Base-by-base conservation (phyloP, 352 stramenopile species). In the Phytophthora palmivora region DNA sequence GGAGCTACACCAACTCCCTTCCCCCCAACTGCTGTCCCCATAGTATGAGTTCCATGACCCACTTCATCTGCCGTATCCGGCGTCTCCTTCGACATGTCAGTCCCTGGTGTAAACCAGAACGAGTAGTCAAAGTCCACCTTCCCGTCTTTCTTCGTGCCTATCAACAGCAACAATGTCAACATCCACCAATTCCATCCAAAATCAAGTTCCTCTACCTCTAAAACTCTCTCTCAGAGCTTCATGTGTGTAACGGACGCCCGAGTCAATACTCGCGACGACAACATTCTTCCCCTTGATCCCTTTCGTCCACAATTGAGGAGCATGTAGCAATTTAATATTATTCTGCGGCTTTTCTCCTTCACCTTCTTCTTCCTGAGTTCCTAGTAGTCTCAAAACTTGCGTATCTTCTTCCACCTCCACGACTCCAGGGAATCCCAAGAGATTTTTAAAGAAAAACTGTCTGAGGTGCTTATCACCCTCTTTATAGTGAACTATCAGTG, bases 181-280 rank as follows among this genome's bases (percentile, higher is more conserved):
- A 8, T 16, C 15, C 10, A 30, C 14, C 7, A 12, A 8, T n/a
- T n/a, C 21, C 43, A 52, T 41, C 18, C 21, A 14, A 5, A 47
- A 18, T 18, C 15, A 34, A 48, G 7, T 28, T 16, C 18, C 12
- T 4, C 24, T 63, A 79, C 75, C 79, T 74, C 81, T 68, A 47
- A 88, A 92, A 6, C 38, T 78, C 15, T 63, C 43, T 51, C 45
- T 50, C 33, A 92, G 47, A 15, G 75, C 70, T 26, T 88, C 74
- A 50, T 92, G 83, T 0, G 83, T 82, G 70, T 89, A 91, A 12
- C 83, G 76, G 33, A 91, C 81, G 11, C 83, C 81, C 6, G 81
- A 89, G 57, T 92, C 83, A 52, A 92, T 90, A 47, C 77, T 92
- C 0, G 76, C 81, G 10, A 92, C 64, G n/a, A 82, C 73, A 6